These are phyloP conservation scores for Pyrenochaeta sp. DNA, from an alignment of 2,329 filamentous ascomycete genomes.

Conservation along the genomic window DNA sequence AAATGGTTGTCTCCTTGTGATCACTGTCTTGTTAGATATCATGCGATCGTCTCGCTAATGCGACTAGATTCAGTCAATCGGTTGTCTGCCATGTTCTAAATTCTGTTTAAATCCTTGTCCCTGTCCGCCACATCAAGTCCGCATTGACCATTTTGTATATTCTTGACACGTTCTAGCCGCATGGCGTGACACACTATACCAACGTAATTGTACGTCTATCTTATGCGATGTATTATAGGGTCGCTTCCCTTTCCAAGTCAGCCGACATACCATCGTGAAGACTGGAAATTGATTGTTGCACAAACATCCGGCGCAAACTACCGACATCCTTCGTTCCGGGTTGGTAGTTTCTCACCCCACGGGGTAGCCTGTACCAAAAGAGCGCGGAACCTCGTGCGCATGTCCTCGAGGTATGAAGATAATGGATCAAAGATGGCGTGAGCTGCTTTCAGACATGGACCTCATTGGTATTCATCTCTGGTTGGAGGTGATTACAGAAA, in stretches of 20 bases:
- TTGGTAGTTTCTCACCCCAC: conserved; percentile 11
- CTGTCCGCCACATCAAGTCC: conserved; percentile 9
- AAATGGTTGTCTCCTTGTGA: conserved; percentile 6
- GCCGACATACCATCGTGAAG: conserved; percentile 9
- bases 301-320: conserved; percentile 16
- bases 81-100: conserved; percentile 9
- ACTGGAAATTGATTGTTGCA: conserved; percentile 5
- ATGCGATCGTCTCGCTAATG: conserved; percentile 21
- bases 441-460: conserved; percentile 6
- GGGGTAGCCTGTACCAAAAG: conserved; percentile 11
- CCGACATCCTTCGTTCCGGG: conserved; percentile 10
- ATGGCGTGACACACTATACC: conserved; percentile 14
- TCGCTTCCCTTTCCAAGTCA: conserved; percentile 2
- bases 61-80: conserved; percentile 11
- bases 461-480: conserved; percentile 11
- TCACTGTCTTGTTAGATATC: conserved; percentile 12
- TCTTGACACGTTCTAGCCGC: conserved; percentile 12
- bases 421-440: conserved; percentile 13
- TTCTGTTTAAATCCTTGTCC: conserved; percentile 17
- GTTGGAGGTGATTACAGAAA: conserved; percentile 10
- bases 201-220: conserved; percentile 10
- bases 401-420: conserved; percentile 6
- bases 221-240: conserved; percentile 14
- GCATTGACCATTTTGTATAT: conserved; percentile 17
- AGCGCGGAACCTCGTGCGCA: conserved; percentile 11